Base-by-base conservation (phyloP, 2,329 filamentous ascomycete species). In the Aschersonia sp. region DNA sequence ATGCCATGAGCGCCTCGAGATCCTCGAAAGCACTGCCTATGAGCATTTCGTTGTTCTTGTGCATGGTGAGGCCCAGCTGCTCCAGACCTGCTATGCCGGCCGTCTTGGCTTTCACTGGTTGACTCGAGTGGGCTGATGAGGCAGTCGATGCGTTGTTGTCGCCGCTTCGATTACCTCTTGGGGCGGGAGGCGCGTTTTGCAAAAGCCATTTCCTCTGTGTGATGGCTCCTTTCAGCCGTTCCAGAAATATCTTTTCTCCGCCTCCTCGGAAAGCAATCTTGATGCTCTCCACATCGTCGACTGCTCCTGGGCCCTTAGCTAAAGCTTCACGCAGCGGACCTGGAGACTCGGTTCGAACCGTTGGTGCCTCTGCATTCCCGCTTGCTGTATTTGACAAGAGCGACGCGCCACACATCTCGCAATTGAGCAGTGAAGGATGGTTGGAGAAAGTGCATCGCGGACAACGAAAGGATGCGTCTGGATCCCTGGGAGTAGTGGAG, bases 21-120 rank as follows among this genome's bases (percentile, higher is more conserved):
- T 98, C 92, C 61, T 95, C 90, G 58, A 98, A 98, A 0, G 92
- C 89, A 53, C 79, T 88, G 30, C 90, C 90, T 53, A 98, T 95
- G 45, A 95, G 82, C 8, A 87, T 67, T 63, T 95, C 88, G 56
- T 95, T 97, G 62, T 94, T 95, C 66, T 87, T 90, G 49, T 87
- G 83, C 58, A 88, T 78, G 55, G 89, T 86, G 5, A 90, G 66
- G 0, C 87, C 86, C 51, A 88, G 79, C 57, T 87, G 83, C 62
- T 98, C 92, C 2, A 98, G 73, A 0, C 89, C 90, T 8, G 90
- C 90, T 56, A 98, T 95, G 2, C 92, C 92, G 4, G 87, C 86
- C 0, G 83, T 79, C 53, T 84, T 85, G 43, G 68, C 48, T 62
- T 61, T 50, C 59, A 59, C 42, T 6, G 56, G 58, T 2, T 53